Evolutionary conservation across 169 alveolate species (phyloP).

Genomic region (Toxoplasma gondii): DNA sequence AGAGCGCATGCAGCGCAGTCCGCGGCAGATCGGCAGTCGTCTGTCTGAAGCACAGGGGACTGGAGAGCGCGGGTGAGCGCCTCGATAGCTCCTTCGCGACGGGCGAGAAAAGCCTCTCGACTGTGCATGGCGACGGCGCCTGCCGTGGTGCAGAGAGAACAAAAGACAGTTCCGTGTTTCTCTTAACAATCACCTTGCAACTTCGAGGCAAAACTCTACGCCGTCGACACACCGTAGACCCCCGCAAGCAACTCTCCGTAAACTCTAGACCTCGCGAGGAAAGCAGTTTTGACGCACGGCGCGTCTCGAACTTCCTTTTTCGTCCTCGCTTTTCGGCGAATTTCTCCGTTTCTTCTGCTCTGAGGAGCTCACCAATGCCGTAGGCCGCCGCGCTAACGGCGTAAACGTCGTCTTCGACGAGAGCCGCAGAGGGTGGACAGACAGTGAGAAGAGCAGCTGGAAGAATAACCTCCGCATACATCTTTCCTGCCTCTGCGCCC

Average conservation of each 20-base stretch:
- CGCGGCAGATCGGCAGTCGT: slow-evolving; percentile 52
- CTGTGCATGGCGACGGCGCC: slow-evolving; percentile 58
- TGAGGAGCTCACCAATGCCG: slow-evolving; percentile 47
- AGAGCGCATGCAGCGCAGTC: slow-evolving; percentile 66
- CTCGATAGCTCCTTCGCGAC: slow-evolving; percentile 38
- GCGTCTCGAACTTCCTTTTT: too few relatives aligned
- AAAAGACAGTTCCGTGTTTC: too few relatives aligned
- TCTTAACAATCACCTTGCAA: too few relatives aligned
- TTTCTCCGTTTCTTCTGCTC: neutral
- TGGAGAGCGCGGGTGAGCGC: slow-evolving; percentile 48
- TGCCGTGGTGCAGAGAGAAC: neutral
- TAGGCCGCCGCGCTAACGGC: slow-evolving; percentile 61
- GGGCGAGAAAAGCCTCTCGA: slow-evolving; percentile 31
- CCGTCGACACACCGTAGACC: too few relatives aligned
- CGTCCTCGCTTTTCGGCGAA: too few relatives aligned
- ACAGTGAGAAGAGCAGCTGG: slow-evolving; percentile 67
- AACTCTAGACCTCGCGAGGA: neutral
- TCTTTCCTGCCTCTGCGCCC: slow-evolving; percentile 36
- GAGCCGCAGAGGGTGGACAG: slow-evolving; percentile 28
- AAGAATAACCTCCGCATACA: slow-evolving; percentile 42
- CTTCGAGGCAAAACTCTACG: too few relatives aligned
- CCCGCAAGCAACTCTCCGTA: neutral
- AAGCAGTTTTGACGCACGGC: too few relatives aligned
- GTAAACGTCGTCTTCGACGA: slow-evolving; percentile 48
- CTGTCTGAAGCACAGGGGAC: slow-evolving; percentile 48